A percentile compares a stretch with the other conserved stretches of the same genome.
Conservation (phyloP, 2,329 filamentous ascomycete species). For the Sporothrix schenckii region DNA sequence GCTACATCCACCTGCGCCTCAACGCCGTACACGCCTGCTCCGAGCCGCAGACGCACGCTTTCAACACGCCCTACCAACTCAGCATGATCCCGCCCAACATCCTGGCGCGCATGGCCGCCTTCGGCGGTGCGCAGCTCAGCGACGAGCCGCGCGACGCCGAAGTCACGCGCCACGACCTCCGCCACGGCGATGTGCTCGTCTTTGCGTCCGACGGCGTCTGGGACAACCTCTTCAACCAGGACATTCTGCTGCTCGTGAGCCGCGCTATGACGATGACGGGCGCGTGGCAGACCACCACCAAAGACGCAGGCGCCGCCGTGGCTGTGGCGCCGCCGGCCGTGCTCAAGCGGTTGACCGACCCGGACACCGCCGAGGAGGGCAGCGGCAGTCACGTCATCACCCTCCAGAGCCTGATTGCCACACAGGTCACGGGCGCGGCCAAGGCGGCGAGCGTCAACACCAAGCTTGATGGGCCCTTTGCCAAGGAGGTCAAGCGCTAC, state of each 20-base stretch:
- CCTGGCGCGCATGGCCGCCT: conserved; percentile 76
- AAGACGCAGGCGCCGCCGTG: conserved; percentile 63
- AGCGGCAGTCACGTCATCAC: conserved; percentile 47
- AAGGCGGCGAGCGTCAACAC: conserved; percentile 82
- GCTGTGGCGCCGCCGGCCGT: conserved; percentile 46
- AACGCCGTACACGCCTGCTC: conserved; percentile 85
- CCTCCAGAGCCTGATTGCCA: conserved; percentile 77
- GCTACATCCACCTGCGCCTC: conserved; percentile 82
- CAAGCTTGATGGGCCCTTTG: conserved; percentile 87
- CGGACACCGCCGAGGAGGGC: conserved; percentile 40
- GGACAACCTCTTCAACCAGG: conserved; percentile 92
- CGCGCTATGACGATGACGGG: conserved; percentile 71
- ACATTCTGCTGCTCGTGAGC: conserved; percentile 80
- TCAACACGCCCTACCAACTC: conserved; percentile 96
- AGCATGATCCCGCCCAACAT: conserved; percentile 82
- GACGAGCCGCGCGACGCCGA: conserved; percentile 85
- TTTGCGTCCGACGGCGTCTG: conserved; percentile 95
- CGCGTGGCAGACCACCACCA: conserved; percentile 67
- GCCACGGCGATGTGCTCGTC: conserved; percentile 90
- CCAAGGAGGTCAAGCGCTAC: conserved; percentile 86
- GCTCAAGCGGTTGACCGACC: conserved; percentile 47
- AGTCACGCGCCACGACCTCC: conserved; percentile 72
- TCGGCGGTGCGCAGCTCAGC: conserved; percentile 78
- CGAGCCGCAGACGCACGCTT: conserved; percentile 87
- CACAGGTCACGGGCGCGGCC: conserved; percentile 77